phyloP scores from a whole-genome alignment of 1,284 basidiomycete species.

The Ustilago vetiveriae region DNA sequence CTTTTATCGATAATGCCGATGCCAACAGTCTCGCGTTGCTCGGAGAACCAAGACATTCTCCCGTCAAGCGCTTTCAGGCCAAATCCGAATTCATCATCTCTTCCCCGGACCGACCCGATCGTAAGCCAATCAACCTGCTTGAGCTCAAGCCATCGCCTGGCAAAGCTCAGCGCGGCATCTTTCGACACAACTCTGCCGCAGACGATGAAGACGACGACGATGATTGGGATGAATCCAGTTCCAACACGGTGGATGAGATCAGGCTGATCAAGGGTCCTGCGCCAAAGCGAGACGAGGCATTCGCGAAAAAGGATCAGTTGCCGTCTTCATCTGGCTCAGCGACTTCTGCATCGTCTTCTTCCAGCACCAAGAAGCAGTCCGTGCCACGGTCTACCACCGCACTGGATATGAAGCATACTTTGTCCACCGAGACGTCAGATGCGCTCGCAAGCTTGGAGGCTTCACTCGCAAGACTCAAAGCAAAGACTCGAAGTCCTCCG shows the following conservation, averaged over 20 bases:
- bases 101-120: constrained; percentile 39
- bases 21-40: constrained; percentile 32
- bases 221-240: constrained; percentile 8
- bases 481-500: constrained; percentile 19
- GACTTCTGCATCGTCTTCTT: background rate
- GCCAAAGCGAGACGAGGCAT: background rate
- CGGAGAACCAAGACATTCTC: constrained; percentile 41
- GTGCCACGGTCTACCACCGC: constrained; percentile 10
- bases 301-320: background rate
- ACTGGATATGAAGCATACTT: constrained; percentile 27
- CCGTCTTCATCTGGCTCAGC: constrained; percentile 8
- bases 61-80: constrained; percentile 39
- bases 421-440: constrained; percentile 44
- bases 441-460: constrained; percentile 50
- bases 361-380: constrained; percentile 3
- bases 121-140: constrained; percentile 48
- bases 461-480: constrained; percentile 37
- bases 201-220: constrained; percentile 27
- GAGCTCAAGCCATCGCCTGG: constrained; percentile 49
- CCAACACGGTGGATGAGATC: constrained; percentile 29
- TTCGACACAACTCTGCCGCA: constrained; percentile 26
- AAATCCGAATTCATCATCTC: constrained; percentile 39
- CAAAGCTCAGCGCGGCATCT: constrained; percentile 50
- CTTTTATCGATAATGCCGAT: constrained; percentile 17
- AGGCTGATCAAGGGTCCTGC: constrained; percentile 28